Evolutionary conservation across 139 green algal species (phyloP), one percentile per base, ranked within the genome.

Genomic region (Chlamydomonas asymmetrica): DNA sequence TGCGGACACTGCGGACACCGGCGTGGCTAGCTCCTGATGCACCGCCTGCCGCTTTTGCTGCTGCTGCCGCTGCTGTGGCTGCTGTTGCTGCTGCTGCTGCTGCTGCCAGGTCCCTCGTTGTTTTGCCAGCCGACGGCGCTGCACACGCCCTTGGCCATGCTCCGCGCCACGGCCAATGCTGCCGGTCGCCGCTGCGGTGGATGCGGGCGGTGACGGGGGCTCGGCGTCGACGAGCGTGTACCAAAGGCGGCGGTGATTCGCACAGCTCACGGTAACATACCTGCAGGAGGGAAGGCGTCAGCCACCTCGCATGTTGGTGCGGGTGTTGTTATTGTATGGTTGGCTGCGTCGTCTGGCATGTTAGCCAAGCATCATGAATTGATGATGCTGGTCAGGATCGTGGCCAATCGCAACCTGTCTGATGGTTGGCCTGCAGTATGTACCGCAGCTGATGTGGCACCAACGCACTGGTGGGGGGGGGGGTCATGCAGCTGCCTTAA

Each of bases 151-250:
- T n/a, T n/a, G n/a, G n/a, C n/a, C n/a, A n/a, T n/a, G n/a, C n/a
- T n/a, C n/a, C n/a, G n/a, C n/a, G n/a, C n/a, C 37, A 52, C 29
- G 49, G 62, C 62, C 62, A 71, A 10, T 57, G 27, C 37, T 57
- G 39, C n/a, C 54, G 63, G 60, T 66, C 60, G 34, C 29, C 27
- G 34, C n/a, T 23, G 27, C 13, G 60, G 5, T 32, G 2, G 31
- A 43, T 3, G 38, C 43, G 9, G 66, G 27, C 3, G 66, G 45
- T 27, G 27, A 22, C 38, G n/a, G n/a, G n/a, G n/a, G n/a, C 59
- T 86, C 80, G 5, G 56, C 69, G 1, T 79, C 40, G 1, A 81
- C 84, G 8, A 89, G 54, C 56, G 67, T 71, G 73, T 89, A 89
- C 39, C 71, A 89, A 16, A 89, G 50, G 4, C 32, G 54, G 7